phyloP scores from a whole-genome alignment of 2,329 filamentous ascomycete species.

The Aaosphaeria pasadenensis region DNA sequence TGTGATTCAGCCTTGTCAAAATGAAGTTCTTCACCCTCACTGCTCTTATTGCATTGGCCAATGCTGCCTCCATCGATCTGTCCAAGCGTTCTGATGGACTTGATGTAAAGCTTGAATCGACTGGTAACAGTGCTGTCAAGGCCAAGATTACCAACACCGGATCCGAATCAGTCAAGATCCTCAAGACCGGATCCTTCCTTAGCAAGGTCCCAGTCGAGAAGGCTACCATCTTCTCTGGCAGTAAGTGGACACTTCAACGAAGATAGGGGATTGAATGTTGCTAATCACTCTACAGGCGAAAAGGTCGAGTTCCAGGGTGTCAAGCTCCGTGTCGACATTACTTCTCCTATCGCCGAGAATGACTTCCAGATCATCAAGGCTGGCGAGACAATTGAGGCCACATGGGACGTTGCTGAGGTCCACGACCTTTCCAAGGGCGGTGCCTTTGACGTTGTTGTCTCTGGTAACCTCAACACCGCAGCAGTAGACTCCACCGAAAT shows the following conservation, averaged over 20 bases:
- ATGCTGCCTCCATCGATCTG: slow-evolving; percentile 16
- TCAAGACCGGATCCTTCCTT: slow-evolving; percentile 52
- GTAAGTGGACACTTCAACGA: slow-evolving; percentile 31
- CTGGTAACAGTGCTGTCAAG: slow-evolving; percentile 51
- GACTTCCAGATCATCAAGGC: slow-evolving; percentile 49
- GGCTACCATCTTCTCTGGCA: slow-evolving; percentile 48
- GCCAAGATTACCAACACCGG: slow-evolving; percentile 53
- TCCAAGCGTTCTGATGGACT: slow-evolving; percentile 35
- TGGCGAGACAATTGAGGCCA: slow-evolving; percentile 48
- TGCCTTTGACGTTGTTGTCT: slow-evolving; percentile 52
- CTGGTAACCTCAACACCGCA: slow-evolving; percentile 57
- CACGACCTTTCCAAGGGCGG: slow-evolving; percentile 52
- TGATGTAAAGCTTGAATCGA: slow-evolving; percentile 43
- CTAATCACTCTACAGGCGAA: slow-evolving; percentile 23
- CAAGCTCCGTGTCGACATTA: slow-evolving; percentile 45
- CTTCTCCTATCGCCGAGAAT: slow-evolving; percentile 43
- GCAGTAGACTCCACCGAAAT: slow-evolving; percentile 51
- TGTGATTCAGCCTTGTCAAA: not conserved
- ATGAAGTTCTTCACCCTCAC: slow-evolving; percentile 1
- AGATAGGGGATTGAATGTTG: not conserved
- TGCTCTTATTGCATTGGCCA: slow-evolving; percentile 26
- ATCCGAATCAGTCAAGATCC: slow-evolving; percentile 46
- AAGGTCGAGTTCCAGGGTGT: slow-evolving; percentile 51
- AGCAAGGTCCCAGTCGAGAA: slow-evolving; percentile 52
- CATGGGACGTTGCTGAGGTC: slow-evolving; percentile 54